Conservation (phyloP, 73 alveolate genomes). For the Stentor coeruleus region DNA sequence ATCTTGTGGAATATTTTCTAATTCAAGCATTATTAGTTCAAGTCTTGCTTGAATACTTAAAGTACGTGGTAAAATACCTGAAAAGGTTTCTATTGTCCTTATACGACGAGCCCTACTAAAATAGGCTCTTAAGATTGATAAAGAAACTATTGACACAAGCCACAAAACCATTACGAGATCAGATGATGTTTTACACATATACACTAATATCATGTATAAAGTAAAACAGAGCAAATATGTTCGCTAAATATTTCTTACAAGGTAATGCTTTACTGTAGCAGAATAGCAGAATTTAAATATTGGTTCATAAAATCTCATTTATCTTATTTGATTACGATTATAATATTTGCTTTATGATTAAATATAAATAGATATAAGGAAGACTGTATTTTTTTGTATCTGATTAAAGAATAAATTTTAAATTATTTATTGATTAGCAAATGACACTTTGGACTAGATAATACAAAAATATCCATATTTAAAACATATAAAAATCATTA, state of each 20-base stretch:
- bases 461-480: too few relatives aligned
- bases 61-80: too few relatives aligned
- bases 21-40: background rate
- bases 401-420: too few relatives aligned
- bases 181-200: too few relatives aligned
- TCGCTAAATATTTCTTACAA: background rate
- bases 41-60: background rate
- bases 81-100: background rate
- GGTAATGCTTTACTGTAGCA: background rate
- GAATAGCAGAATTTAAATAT: background rate
- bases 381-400: too few relatives aligned
- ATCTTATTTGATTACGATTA: too few relatives aligned
- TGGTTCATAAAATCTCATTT: background rate
- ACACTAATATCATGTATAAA: background rate
- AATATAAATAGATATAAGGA: too few relatives aligned
- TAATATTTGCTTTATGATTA: too few relatives aligned
- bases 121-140: background rate
- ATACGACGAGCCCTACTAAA: background rate
- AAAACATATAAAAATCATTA: too few relatives aligned
- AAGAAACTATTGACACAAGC: background rate
- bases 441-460: too few relatives aligned
- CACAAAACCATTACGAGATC: background rate
- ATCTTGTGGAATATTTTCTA: background rate
- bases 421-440: too few relatives aligned
- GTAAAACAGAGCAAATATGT: background rate